Conservation (phyloP, 306 rosid species). For the Macrotyloma uniflorum region DNA sequence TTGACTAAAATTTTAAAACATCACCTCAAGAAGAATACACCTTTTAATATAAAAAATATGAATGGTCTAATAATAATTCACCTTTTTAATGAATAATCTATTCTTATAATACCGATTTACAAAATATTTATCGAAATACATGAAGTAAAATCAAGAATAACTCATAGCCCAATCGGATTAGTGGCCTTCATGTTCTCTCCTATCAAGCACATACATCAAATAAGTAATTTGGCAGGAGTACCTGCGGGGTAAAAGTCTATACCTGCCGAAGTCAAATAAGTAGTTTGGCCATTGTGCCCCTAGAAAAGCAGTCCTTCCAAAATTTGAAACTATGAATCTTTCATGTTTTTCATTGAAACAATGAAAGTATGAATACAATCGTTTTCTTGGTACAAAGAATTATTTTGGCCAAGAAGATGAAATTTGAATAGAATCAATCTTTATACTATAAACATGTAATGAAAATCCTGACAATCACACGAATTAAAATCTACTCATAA, state of each 20-base stretch:
- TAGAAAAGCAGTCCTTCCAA: background rate
- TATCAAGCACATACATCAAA: background rate
- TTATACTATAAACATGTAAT: constrained; percentile 28
- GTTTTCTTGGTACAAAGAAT: constrained; percentile 24
- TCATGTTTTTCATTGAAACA: constrained; percentile 6
- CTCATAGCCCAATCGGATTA: background rate
- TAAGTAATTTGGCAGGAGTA: background rate
- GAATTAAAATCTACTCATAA: constrained; percentile 25
- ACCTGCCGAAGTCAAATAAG: background rate
- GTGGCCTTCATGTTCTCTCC: background rate
- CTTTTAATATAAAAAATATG: too few species aligned
- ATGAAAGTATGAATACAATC: constrained; percentile 42
- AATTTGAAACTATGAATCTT: background rate
- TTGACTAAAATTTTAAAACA: too few species aligned
- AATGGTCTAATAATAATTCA: too few species aligned
- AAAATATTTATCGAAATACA: background rate
- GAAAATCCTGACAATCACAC: constrained; percentile 34
- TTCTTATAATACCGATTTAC: too few species aligned
- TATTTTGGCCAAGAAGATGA: constrained; percentile 22
- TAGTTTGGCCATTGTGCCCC: background rate
- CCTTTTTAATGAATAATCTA: too few species aligned
- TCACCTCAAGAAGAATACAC: too few species aligned
- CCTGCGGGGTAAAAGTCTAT: too few species aligned
- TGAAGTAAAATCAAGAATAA: background rate
- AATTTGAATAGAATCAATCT: constrained; percentile 34